A percentile compares a stretch with the other conserved stretches of the same genome.
phyloP scores from a whole-genome alignment of 495 filamentous ascomycete genomes.

The Penicillium egyptiacum region DNA sequence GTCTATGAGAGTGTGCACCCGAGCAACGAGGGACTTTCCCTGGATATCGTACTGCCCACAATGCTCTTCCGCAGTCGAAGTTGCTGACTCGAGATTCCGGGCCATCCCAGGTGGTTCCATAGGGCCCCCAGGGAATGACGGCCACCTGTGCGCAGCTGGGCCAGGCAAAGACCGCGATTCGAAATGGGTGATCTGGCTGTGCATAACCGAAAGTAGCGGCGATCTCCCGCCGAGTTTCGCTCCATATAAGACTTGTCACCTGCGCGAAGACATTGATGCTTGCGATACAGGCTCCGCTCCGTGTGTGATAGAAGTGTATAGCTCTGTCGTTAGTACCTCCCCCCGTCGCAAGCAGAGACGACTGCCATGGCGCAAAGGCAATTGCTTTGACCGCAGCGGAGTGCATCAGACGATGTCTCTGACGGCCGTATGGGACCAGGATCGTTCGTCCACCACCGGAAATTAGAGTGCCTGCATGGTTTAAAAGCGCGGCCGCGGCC shows the following conservation, averaged over 20 bases:
- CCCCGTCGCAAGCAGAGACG: constrained; percentile 83
- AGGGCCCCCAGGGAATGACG: constrained; percentile 82
- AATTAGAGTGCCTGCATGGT: constrained; percentile 31
- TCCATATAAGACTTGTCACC: constrained; percentile 92
- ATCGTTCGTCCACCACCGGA: constrained; percentile 32
- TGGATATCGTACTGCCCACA: constrained; percentile 52
- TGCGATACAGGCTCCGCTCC: constrained; percentile 79
- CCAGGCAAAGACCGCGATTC: constrained; percentile 95
- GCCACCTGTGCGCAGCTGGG: constrained; percentile 87
- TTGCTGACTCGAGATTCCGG: constrained; percentile 17
- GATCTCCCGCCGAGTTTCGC: constrained; percentile 79
- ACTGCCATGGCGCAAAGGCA: constrained; percentile 95
- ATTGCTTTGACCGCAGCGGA: constrained; percentile 94
- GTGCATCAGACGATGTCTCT: constrained; percentile 74
- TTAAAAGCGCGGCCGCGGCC: constrained; percentile 27
- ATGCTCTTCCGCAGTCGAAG: constrained; percentile 41
- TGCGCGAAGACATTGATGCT: constrained; percentile 92
- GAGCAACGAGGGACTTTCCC: constrained; percentile 32
- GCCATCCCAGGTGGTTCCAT: constrained; percentile 76
- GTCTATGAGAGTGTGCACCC: constrained; percentile 6
- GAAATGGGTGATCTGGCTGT: constrained; percentile 87
- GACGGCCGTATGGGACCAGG: constrained; percentile 47
- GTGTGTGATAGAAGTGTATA: constrained; percentile 93
- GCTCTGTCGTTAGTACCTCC: constrained; percentile 91
- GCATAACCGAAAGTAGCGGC: constrained; percentile 92